These are phyloP conservation scores for Viola odorata DNA, from an alignment of 345 rosid species.

Conservation along the genomic window DNA sequence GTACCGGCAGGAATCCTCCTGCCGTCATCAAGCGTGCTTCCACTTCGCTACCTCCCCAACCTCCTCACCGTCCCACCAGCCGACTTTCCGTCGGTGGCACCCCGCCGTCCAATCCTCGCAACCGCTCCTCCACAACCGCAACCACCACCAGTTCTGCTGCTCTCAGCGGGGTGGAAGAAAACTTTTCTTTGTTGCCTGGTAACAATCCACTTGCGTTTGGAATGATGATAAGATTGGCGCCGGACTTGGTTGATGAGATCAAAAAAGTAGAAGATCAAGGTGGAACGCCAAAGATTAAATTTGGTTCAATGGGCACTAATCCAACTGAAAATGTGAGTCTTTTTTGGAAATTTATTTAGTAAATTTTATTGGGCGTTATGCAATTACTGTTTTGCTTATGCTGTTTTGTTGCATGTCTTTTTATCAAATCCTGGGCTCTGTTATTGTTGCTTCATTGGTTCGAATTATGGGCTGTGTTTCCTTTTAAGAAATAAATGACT, in stretches of 20 bases:
- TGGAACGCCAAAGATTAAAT: conserved; percentile 71
- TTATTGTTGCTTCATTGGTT: too few species aligned
- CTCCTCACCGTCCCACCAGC: conserved; percentile 15
- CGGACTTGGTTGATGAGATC: conserved; percentile 91
- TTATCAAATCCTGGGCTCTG: too few species aligned
- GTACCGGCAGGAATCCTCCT: neutral
- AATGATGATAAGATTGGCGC: conserved; percentile 70
- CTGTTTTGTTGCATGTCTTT: too few species aligned
- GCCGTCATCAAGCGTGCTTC: conserved; percentile 14
- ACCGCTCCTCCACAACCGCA: neutral
- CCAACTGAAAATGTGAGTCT: conserved; percentile 72
- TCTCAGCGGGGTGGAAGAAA: conserved; percentile 47
- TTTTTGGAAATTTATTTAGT: neutral
- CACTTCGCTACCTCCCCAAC: conserved; percentile 20
- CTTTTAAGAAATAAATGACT: too few species aligned
- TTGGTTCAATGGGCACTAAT: conserved; percentile 60
- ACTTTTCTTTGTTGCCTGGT: conserved; percentile 59
- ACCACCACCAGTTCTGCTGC: neutral
- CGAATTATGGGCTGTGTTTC: too few species aligned
- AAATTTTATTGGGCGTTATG: too few species aligned
- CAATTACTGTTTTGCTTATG: too few species aligned
- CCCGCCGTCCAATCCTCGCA: conserved; percentile 9
- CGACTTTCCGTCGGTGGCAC: conserved; percentile 21
- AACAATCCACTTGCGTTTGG: conserved; percentile 57
- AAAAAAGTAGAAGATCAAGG: conserved; percentile 69